phyloP scores from a whole-genome alignment of 1,284 basidiomycete genomes.

The Cryptococcus sp. region DNA sequence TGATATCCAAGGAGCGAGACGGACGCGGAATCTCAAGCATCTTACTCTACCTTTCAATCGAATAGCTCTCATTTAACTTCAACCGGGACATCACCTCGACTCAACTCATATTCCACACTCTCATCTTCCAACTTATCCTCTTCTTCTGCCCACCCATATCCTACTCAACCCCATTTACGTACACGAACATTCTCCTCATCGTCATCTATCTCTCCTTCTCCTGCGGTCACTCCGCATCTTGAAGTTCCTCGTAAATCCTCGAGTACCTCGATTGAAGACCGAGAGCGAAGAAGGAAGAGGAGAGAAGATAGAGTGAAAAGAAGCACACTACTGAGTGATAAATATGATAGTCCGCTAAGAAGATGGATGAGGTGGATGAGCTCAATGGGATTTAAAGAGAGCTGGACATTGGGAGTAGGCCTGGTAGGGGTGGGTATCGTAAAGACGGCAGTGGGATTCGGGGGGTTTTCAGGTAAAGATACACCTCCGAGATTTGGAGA shows the following conservation, averaged over 20 bases:
- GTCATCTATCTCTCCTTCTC: background rate
- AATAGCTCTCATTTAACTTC: conserved; percentile 8
- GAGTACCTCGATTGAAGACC: background rate
- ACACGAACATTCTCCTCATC: background rate
- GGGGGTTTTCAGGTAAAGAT: conserved; percentile 8
- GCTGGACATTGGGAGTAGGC: conserved; percentile 9
- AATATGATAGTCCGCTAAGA: conserved; percentile 19
- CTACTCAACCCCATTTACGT: background rate
- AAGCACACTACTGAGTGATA: conserved; percentile 13
- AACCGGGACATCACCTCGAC: background rate
- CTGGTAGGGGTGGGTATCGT: conserved; percentile 9
- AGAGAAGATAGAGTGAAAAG: conserved; percentile 8
- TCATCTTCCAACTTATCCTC: background rate
- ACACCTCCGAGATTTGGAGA: conserved; percentile 12
- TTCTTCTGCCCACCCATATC: background rate
- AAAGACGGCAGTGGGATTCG: conserved; percentile 9
- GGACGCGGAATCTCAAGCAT: conserved; percentile 27
- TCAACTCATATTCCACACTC: background rate
- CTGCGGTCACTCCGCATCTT: background rate
- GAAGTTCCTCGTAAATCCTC: background rate
- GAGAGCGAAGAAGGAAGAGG: conserved; percentile 6
- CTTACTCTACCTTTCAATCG: conserved; percentile 24
- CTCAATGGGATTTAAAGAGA: background rate
- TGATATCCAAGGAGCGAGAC: conserved; percentile 23
- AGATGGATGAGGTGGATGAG: conserved; percentile 15